Conservation (phyloP, 352 stramenopile species). For the Blastocystis sp. region DNA sequence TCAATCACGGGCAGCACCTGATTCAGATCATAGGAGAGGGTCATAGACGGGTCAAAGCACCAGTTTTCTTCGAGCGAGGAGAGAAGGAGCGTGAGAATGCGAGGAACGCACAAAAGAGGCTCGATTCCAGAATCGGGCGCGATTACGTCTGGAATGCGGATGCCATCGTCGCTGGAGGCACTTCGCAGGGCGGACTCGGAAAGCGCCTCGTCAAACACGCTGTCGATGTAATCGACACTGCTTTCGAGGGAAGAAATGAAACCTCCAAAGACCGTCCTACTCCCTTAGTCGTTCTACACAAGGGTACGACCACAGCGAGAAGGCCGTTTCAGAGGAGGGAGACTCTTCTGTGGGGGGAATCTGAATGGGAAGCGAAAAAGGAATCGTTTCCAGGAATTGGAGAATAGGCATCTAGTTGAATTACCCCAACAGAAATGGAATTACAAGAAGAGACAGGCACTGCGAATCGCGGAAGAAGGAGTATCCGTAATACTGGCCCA, state of each 20-base stretch:
- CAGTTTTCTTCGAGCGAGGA: conserved; percentile 28
- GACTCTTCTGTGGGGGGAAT: not conserved
- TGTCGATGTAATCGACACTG: conserved; percentile 12
- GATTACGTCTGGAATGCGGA: not conserved
- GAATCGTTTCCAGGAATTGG: not conserved
- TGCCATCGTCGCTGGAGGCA: not conserved
- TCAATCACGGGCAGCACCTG: conserved; percentile 1
- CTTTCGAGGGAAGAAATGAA: conserved; percentile 19
- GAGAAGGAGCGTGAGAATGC: not conserved
- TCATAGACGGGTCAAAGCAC: not conserved
- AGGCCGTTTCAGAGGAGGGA: not conserved
- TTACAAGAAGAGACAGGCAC: conserved; percentile 9
- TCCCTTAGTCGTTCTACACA: not conserved
- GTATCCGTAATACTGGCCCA: conserved; percentile 18
- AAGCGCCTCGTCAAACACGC: conserved; percentile 39
- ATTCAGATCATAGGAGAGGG: not conserved
- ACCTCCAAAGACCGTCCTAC: not conserved
- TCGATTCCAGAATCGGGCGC: not conserved
- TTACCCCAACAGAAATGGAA: not conserved
- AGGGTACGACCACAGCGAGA: not conserved
- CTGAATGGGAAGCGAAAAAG: conserved; percentile 10
- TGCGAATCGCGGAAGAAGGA: conserved; percentile 22
- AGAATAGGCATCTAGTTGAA: not conserved
- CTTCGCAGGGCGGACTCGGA: not conserved
- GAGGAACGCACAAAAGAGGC: conserved; percentile 38